Base-by-base conservation (phyloP, 1,139 yeast species). In the Candida frijolesensis region DNA sequence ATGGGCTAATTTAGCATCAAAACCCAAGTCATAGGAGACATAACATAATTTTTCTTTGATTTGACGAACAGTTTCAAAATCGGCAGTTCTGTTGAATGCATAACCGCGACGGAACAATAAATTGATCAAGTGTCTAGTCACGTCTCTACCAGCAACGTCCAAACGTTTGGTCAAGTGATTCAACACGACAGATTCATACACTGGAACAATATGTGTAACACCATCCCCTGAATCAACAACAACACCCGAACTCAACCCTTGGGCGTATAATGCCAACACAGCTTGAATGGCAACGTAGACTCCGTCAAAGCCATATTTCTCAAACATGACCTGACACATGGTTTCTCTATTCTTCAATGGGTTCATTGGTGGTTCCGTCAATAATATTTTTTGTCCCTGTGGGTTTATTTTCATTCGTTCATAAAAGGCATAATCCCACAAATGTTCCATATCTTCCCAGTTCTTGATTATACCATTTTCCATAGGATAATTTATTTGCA, bases 261-360 rank as follows among this genome's bases (percentile, higher is more conserved):
- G 99, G 1, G 99, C 99, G 61, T 94, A 95, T 52, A 94, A 79
- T 0, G 99, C 98, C 65, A 94, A 80, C 14, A 94, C 99, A 1
- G 99, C 99, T 74, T 94, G 99, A 63, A 94, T 94, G 15, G 99
- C 98, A 42, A 94, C 99, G 62, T 94, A 94, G 29, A 94, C 98
- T 25, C 98, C 98, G 44, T 95, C 95, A 70, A 94, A 94, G 55
- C 88, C 87, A 69, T 94, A 94, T 67, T 89, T 89, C 69, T 94
- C 98, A 74, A 94, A 91, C 99, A 94, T 95, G 33, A 91, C 95
- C 60, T 89, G 94, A 65, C 96, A 92, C 98, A 94, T 92, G 52
- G 83, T 83, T 69, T 92, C 97, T 66, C 97, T 80, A 68, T 94
- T 94, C 64, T 89, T 89, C 61, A 90, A 73, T 27, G 99, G 99